Conservation (phyloP, 805 yeast species). For the Blastobotrys attinorum region DNA sequence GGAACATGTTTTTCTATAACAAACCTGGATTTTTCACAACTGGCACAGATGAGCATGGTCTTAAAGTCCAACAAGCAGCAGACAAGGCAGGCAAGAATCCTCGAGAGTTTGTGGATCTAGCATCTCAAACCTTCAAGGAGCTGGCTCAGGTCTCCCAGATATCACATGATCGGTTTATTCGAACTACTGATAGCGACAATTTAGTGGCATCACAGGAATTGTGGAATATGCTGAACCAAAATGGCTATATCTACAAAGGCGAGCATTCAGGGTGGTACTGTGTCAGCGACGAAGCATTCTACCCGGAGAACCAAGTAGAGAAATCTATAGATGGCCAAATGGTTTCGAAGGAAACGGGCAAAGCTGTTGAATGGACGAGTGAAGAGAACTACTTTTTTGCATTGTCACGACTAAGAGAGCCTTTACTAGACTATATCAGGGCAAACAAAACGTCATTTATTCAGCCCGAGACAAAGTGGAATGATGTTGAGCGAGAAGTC, state of each 20-base stretch:
- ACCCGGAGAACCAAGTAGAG: conserved; percentile 68
- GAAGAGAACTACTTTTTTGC: conserved; percentile 87
- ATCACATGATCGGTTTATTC: conserved; percentile 64
- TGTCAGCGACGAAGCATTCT: conserved; percentile 88
- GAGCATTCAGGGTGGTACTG: conserved; percentile 93
- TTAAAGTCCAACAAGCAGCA: conserved; percentile 88
- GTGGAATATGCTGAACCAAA: conserved; percentile 56
- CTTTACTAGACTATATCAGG: conserved; percentile 43
- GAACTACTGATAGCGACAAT: conserved; percentile 89
- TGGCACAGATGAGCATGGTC: conserved; percentile 96
- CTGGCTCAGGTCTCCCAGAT: conserved; percentile 56
- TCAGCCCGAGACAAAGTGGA: conserved; percentile 52
- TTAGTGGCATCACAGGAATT: conserved; percentile 50
- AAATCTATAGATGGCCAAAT: conserved; percentile 22
- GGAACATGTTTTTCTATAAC: conserved; percentile 41
- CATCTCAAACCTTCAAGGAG: conserved; percentile 53
- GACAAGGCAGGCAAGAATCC: conserved; percentile 45
- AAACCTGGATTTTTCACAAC: conserved; percentile 47
- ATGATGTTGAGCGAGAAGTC: conserved; percentile 52
- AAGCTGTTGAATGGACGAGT: conserved; percentile 62
- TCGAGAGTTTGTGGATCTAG: conserved; percentile 60
- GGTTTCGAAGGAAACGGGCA: conserved; percentile 56
- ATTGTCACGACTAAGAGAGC: conserved; percentile 50
- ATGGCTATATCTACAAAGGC: conserved; percentile 72
- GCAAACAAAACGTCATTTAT: conserved; percentile 51